These are phyloP conservation scores for Trichomonascaceae sp. DNA, from an alignment of 1,139 yeast species.

Conservation along the genomic window DNA sequence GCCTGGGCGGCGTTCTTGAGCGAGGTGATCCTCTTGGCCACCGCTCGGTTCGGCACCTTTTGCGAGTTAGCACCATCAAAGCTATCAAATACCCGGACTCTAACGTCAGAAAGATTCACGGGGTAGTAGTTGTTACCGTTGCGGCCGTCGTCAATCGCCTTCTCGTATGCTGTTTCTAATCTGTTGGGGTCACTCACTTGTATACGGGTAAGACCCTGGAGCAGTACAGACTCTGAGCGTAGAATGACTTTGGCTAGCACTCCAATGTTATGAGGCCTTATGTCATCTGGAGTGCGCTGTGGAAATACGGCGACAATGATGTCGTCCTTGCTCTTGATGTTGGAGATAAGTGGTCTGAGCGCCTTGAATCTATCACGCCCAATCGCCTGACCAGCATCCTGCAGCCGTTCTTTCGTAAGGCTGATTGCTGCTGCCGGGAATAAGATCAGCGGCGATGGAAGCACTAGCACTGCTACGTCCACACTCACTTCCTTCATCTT, in stretches of 20 bases:
- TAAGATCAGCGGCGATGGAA: conserved; percentile 6
- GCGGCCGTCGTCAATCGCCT: conserved; percentile 4
- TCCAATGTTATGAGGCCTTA: conserved; percentile 10
- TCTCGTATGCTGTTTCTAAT: conserved; percentile 3
- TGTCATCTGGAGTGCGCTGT: conserved; percentile 2
- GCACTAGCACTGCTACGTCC: conserved; percentile 5
- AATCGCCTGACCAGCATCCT: conserved; percentile 4
- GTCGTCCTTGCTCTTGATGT: conserved; percentile 6
- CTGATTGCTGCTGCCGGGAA: conserved; percentile 7
- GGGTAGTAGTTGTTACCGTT: conserved; percentile 2
- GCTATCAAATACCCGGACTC: background rate
- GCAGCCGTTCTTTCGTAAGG: conserved; percentile 2
- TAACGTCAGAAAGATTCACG: background rate
- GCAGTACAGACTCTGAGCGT: conserved; percentile 7
- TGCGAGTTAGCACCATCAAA: background rate
- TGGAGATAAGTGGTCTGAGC: conserved; percentile 3
- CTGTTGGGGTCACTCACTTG: conserved; percentile 6
- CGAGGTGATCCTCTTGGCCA: conserved; percentile 13
- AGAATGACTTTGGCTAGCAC: conserved; percentile 15
- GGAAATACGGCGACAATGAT: conserved; percentile 6
- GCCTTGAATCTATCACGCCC: conserved; percentile 3
- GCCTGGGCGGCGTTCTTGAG: conserved; percentile 11
- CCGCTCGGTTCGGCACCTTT: conserved; percentile 1
- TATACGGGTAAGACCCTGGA: conserved; percentile 18
- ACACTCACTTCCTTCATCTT: conserved; percentile 5